A percentile compares a stretch with the other conserved stretches of the same genome.
Conservation (phyloP, 2,329 filamentous ascomycete genomes). For the Cladosporium sp. region DNA sequence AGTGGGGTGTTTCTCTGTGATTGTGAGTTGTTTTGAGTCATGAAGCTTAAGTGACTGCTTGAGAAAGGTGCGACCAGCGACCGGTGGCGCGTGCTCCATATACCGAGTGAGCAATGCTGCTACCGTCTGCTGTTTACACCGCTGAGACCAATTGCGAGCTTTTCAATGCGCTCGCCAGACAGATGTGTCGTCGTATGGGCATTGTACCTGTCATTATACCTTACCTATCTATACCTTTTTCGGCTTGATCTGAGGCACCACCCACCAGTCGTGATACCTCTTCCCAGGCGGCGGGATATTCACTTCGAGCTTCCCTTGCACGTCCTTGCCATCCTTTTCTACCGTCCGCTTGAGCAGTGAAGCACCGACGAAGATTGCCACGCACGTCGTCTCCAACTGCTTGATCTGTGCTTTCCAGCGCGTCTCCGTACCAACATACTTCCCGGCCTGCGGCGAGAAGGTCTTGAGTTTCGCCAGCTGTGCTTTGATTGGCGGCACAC, state of each 20-base stretch:
- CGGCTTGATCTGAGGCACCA: constrained; percentile 43
- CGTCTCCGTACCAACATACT: constrained; percentile 39
- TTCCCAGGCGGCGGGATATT: constrained; percentile 40
- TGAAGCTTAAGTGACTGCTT: background rate
- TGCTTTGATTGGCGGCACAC: constrained; percentile 38
- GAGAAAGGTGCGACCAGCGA: background rate
- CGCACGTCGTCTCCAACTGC: constrained; percentile 35
- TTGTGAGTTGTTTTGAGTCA: background rate
- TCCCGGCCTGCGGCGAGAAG: constrained; percentile 35
- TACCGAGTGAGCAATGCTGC: background rate
- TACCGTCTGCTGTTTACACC: background rate
- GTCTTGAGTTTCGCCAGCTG: constrained; percentile 40
- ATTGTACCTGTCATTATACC: background rate
- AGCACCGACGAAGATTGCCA: constrained; percentile 33
- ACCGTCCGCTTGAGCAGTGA: constrained; percentile 27
- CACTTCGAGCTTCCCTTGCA: constrained; percentile 31
- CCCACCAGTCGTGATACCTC: constrained; percentile 49
- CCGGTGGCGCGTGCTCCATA: background rate
- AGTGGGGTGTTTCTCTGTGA: background rate
- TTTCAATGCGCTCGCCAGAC: background rate
- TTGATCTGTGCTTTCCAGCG: constrained; percentile 39
- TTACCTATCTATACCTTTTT: background rate
- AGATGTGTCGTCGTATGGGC: background rate
- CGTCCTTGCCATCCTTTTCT: constrained; percentile 20
- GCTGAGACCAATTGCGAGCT: background rate